These are phyloP conservation scores for Geotrichum carabidarum DNA, from an alignment of 1,139 yeast genomes.

Conservation along the genomic window DNA sequence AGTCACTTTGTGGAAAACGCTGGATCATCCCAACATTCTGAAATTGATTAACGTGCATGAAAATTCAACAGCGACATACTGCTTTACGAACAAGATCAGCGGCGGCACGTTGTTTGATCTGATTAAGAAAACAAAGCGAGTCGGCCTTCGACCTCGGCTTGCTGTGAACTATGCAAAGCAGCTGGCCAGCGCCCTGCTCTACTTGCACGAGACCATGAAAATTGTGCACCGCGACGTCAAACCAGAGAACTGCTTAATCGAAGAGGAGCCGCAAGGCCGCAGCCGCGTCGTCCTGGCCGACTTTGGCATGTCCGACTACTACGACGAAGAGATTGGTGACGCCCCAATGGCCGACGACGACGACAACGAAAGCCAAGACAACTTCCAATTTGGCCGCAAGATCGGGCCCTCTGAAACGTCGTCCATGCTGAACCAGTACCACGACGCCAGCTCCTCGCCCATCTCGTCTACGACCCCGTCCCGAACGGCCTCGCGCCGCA, in stretches of 20 bases:
- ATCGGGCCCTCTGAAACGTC: slow-evolving; percentile 33
- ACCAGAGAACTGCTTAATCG: slow-evolving; percentile 74
- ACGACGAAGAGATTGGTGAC: slow-evolving; percentile 21
- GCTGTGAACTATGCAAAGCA: slow-evolving; percentile 46
- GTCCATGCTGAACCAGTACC: slow-evolving; percentile 27
- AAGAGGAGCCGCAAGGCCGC: slow-evolving; percentile 35
- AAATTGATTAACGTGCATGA: slow-evolving; percentile 60
- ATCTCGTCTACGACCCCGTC: background rate
- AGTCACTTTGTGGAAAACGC: slow-evolving; percentile 64
- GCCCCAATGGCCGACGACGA: background rate
- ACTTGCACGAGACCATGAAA: slow-evolving; percentile 61
- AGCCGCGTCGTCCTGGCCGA: slow-evolving; percentile 54
- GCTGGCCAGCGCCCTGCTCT: slow-evolving; percentile 56
- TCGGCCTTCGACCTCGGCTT: slow-evolving; percentile 20
- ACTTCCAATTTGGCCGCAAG: slow-evolving; percentile 27
- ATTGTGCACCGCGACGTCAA: slow-evolving; percentile 88
- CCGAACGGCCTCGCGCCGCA: slow-evolving; percentile 8
- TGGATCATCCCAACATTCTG: slow-evolving; percentile 61
- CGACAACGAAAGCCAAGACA: slow-evolving; percentile 19
- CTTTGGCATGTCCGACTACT: slow-evolving; percentile 71
- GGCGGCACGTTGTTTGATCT: slow-evolving; percentile 83
- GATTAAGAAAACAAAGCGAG: slow-evolving; percentile 46
- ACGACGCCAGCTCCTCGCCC: slow-evolving; percentile 1
- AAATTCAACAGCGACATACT: slow-evolving; percentile 57
- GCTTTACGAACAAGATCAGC: slow-evolving; percentile 63